These are phyloP conservation scores for Stagonosporopsis tanaceti DNA, from an alignment of 2,329 filamentous ascomycete genomes.

Conservation along the genomic window DNA sequence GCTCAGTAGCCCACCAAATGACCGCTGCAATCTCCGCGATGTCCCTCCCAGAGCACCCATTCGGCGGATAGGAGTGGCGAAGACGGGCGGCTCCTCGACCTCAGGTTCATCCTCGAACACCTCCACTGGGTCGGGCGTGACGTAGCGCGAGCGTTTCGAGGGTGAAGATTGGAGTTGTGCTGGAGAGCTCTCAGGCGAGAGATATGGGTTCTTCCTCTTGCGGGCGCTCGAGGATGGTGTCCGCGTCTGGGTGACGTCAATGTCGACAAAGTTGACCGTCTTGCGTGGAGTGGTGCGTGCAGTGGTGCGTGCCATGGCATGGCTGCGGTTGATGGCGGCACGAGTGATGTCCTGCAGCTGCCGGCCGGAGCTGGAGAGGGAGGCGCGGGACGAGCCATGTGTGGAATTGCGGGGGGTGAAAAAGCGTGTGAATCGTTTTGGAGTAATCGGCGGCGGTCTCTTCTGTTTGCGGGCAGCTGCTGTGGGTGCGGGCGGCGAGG, in stretches of 20 bases:
- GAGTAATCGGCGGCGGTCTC: constrained; percentile 59
- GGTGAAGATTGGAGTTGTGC: constrained; percentile 51
- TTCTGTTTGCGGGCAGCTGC: constrained; percentile 51
- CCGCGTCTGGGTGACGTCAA: constrained; percentile 33
- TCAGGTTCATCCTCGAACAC: constrained; percentile 43
- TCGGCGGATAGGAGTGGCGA: constrained; percentile 48
- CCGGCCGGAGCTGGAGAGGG: constrained; percentile 51
- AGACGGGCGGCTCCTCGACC: constrained; percentile 34
- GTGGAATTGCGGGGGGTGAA: constrained; percentile 56
- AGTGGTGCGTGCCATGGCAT: constrained; percentile 38
- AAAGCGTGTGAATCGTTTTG: constrained; percentile 60
- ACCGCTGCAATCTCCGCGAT: constrained; percentile 54
- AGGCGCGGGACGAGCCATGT: constrained; percentile 39
- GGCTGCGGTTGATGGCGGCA: constrained; percentile 53
- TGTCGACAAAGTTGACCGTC: constrained; percentile 51
- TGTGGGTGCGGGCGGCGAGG: constrained; percentile 47
- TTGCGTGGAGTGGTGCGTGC: constrained; percentile 46
- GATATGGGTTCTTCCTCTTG: constrained; percentile 50
- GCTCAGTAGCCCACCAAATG: constrained; percentile 55
- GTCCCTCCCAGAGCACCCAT: constrained; percentile 45
- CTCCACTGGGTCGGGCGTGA: constrained; percentile 40
- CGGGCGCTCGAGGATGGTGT: constrained; percentile 45
- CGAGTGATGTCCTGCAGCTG: constrained; percentile 60
- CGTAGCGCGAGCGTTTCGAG: constrained; percentile 45
- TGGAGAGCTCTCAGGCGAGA: constrained; percentile 53